Base-by-base conservation (phyloP, 208 protist species). In the Trichomonas gallinae region DNA sequence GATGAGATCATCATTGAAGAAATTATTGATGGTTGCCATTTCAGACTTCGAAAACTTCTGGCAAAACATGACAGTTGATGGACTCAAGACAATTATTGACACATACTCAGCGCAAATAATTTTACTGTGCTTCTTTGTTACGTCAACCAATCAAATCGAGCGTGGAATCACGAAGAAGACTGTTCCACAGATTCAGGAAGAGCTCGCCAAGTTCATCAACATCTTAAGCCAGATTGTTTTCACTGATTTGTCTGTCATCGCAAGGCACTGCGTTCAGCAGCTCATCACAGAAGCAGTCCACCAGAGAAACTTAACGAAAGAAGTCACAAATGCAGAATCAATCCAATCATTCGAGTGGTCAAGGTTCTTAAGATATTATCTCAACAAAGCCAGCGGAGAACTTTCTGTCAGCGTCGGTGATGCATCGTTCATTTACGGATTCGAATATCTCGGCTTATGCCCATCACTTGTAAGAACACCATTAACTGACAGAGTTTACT, bases 281-380 rank as follows among this genome's bases (percentile, higher is more conserved):
- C 97, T 99, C 26, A 99, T 99, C 97, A 99, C 98, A n/a, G 98
- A 99, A 96, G 98, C 99, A 13, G 99, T 99, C n/a, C 99, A 99
- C 97, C 98, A 99, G 97, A 98, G 99, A 34, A 99, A 99, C 96
- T 98, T 99, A 40, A 98, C 98, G 21, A 98, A 98, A n/a, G 49
- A 96, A 38, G 97, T 99, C 88, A 96, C 49, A 63, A 96, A 96
- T 42, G 97, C 96, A 97, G 98, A 49, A 0, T 34, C 31, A 26
- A 72, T 44, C 46, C 97, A 10, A 0, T n/a, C 15, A 91, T 97
- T 72, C n/a, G 63, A 91, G 45, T 96, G 87, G 85, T 51, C 72
- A 45, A 26, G 45, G 6, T 88, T 40, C 40, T 13, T 97, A 15
- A 9, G 96, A 21, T 96, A 45, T 40, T 97, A 97, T 85, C 21